Base-by-base conservation (phyloP, 2,329 filamentous ascomycete genomes). In the Coniochaeta prunicola region DNA sequence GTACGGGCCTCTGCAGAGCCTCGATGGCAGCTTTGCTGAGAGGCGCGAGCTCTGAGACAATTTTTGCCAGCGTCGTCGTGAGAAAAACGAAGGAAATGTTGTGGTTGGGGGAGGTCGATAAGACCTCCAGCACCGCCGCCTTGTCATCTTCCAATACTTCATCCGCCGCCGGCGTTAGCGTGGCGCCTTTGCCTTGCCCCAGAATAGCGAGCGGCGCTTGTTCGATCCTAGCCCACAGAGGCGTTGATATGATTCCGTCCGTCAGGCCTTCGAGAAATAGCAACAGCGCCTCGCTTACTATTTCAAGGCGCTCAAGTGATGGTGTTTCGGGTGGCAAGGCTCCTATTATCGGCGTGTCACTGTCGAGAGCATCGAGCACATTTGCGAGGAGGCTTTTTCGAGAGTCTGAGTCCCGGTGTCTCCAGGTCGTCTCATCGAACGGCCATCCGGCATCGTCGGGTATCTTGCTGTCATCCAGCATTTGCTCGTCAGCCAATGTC, bases 81-180 rank as follows among this genome's bases (percentile, higher is more conserved):
- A 97, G 76, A 63, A 97, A 92, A 2, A 96, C 89, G 67, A 97
- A 96, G 0, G 89, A 89, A 58, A 96, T 92, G 68, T 91, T 94
- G 73, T 96, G 89, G 56, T 88, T 87, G 0, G 91, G 89, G 0
- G 84, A 81, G 1, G 82, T 77, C 0, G 88, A 82, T 2, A 97
- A 80, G 2, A 88, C 81, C 64, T 97, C 92, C 5, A 96, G 82
- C 1, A 94, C 71, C 3, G 74, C 68, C 0, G 72, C 73, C 67
- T 82, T 84, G 64, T 77, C 73, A 38, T 81, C 74, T 21, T 81
- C 74, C 13, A 63, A 60, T 1, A 62, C 17, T 1, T 65, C 54
- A 19, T 61, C 64, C 10, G 30, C 58, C 59, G 34, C 62, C 26
- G 36, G 55, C 59, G 26, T 80, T 76, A 33, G 75, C 72, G 40